Evolutionary conservation across 306 rosid genomes (phyloP).

Genomic region (Comarum palustre): DNA sequence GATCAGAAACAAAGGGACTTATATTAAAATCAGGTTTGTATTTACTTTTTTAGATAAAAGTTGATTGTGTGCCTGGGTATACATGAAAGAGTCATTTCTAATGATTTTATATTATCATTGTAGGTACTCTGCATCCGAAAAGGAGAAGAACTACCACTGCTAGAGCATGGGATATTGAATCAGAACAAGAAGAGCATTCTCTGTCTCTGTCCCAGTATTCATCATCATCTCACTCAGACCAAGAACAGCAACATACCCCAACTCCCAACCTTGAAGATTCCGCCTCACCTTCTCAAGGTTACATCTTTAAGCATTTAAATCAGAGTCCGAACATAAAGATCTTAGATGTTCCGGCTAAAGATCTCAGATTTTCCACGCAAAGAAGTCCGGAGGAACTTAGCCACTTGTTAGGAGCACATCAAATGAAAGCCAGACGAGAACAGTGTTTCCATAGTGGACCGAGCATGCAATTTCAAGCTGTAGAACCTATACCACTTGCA

Average conservation of each 20-base stretch:
- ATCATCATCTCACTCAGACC: slow-evolving; percentile 86
- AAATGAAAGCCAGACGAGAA: slow-evolving; percentile 40
- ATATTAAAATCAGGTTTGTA: slow-evolving; percentile 53
- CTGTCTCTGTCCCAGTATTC: slow-evolving; percentile 80
- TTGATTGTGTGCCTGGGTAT: neutral
- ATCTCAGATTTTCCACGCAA: slow-evolving; percentile 1
- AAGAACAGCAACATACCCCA: slow-evolving; percentile 67
- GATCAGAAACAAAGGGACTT: slow-evolving; percentile 38
- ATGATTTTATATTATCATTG: slow-evolving; percentile 9
- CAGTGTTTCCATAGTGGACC: slow-evolving; percentile 34
- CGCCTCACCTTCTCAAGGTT: slow-evolving; percentile 44
- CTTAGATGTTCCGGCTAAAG: slow-evolving; percentile 16
- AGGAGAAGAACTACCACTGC: slow-evolving; percentile 60
- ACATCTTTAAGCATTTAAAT: slow-evolving; percentile 37
- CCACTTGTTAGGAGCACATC: slow-evolving; percentile 37
- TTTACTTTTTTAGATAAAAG: neutral
- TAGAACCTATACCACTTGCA: slow-evolving; percentile 26
- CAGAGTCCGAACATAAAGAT: slow-evolving; percentile 36
- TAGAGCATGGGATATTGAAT: slow-evolving; percentile 62
- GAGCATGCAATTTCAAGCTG: slow-evolving; percentile 24
- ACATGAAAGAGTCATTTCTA: slow-evolving; percentile 1
- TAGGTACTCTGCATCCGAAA: slow-evolving; percentile 72
- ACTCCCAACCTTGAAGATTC: slow-evolving; percentile 41
- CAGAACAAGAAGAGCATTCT: slow-evolving; percentile 96
- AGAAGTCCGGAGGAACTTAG: slow-evolving; percentile 43